A percentile compares a stretch with the other conserved stretches of the same genome.
phyloP scores from a whole-genome alignment of 2,329 filamentous ascomycete genomes.

The Coniochaeta pulveracea region DNA sequence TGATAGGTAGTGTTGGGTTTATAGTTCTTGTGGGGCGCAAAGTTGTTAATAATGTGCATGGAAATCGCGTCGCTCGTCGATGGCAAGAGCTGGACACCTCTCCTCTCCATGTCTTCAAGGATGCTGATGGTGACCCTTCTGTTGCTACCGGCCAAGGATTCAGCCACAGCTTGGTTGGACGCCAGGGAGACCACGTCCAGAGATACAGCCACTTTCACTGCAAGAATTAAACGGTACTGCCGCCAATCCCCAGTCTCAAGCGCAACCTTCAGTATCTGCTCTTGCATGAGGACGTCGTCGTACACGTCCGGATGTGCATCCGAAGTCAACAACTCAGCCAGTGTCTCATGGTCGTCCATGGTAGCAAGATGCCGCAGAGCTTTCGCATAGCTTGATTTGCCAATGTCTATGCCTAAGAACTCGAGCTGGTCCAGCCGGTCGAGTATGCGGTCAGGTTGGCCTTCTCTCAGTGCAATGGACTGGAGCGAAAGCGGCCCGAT shows the following conservation, averaged over 20 bases:
- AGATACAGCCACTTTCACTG: slow-evolving; percentile 25
- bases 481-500: slow-evolving; percentile 71
- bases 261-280: slow-evolving; percentile 23
- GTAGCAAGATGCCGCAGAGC: slow-evolving; percentile 53
- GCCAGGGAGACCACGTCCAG: slow-evolving; percentile 15
- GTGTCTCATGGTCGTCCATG: slow-evolving; percentile 38
- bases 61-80: slow-evolving; percentile 16
- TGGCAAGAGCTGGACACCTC: slow-evolving; percentile 16
- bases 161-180: slow-evolving; percentile 22
- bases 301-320: slow-evolving; percentile 47
- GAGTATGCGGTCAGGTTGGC: slow-evolving; percentile 41
- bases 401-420: slow-evolving; percentile 49
- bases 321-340: slow-evolving; percentile 31
- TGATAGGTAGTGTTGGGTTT: slow-evolving; percentile 18
- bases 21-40: slow-evolving; percentile 14
- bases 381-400: slow-evolving; percentile 51
- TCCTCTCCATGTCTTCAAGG: slow-evolving; percentile 24
- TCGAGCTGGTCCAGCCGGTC: slow-evolving; percentile 49
- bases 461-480: slow-evolving; percentile 60
- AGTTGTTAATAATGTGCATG: slow-evolving; percentile 16
- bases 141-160: slow-evolving; percentile 17
- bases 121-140: slow-evolving; percentile 17
- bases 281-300: slow-evolving; percentile 30
- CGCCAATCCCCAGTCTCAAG: slow-evolving; percentile 26
- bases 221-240: slow-evolving; percentile 30